Base-by-base conservation (phyloP, 2,329 filamentous ascomycete genomes). In the Cladorrhinum sp. region DNA sequence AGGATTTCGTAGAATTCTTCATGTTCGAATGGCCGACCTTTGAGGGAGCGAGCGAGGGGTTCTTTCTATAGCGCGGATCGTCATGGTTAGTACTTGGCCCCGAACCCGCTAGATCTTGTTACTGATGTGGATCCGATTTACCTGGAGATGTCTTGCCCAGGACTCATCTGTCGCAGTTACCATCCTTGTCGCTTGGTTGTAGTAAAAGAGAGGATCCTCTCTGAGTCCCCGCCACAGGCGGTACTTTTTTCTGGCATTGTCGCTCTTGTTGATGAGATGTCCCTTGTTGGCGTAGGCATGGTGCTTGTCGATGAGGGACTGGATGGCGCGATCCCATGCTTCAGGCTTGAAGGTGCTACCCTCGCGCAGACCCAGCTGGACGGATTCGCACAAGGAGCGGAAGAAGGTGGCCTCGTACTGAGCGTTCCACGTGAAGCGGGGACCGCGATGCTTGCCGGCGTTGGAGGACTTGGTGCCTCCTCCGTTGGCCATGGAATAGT, bases 231-330 rank as follows among this genome's bases (percentile, higher is more conserved):
- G 74, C 83, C 83, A 86, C 57, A 86, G 74, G n/a, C 83, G 81
- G 63, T 86, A 86, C 67, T 83, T 82, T 72, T 86, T 86, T 55
- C 83, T 79, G 62, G 83, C 83, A 71, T 86, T 86, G 73, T 86
- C 83, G 65, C 82, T 84, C 74, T 86, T 86, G 75, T 86, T 86
- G 72, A 86, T 84, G 36, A 86, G 79, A 58, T 86, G 83, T 66
- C 78, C 81, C 73, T 86, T 86, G 63, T 83, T 79, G n/a, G 83
- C 82, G 64, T 78, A 84, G 51, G 83, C 82, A 68, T 76, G 76
- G 67, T 86, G 83, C 58, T 78, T 78, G 28, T 82, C 80, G 72
- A 81, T 79, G 58, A 86, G 73, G 30, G 81, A 82, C 52, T 77
- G 74, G 59, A 80, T 78, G 51, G 83, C 83, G 65, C 82, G 81